These are phyloP conservation scores for Cairneyella variabilis DNA, from an alignment of 495 filamentous ascomycete genomes.

Conservation along the genomic window DNA sequence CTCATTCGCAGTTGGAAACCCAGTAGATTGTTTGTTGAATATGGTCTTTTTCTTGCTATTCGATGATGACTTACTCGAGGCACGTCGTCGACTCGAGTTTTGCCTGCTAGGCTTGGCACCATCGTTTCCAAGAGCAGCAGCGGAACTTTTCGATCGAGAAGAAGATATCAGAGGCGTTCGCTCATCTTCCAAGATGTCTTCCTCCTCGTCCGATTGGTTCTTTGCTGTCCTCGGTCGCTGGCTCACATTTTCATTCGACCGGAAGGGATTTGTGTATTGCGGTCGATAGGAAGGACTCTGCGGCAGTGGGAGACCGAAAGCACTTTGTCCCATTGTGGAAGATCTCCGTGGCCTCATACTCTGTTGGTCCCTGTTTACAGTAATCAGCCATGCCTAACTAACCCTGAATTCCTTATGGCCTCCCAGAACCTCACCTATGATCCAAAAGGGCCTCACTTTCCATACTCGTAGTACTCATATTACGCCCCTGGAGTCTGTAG, in stretches of 20 bases:
- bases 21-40: slow-evolving; percentile 27
- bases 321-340: slow-evolving; percentile 38
- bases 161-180: slow-evolving; percentile 54
- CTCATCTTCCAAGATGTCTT: slow-evolving; percentile 45
- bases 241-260: slow-evolving; percentile 23
- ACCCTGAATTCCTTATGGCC: too few relatives aligned
- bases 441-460: slow-evolving; percentile 79
- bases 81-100: slow-evolving; percentile 29
- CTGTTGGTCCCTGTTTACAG: slow-evolving; percentile 56
- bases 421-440: slow-evolving; percentile 59
- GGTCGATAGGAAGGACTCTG: slow-evolving; percentile 31
- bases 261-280: slow-evolving; percentile 30
- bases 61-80: slow-evolving; percentile 31
- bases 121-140: slow-evolving; percentile 13
- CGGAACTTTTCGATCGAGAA: slow-evolving; percentile 25
- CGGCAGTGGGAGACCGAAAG: slow-evolving; percentile 31
- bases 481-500: slow-evolving; percentile 53
- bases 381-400: slow-evolving; percentile 7
- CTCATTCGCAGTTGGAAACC: slow-evolving; percentile 31
- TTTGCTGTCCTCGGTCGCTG: slow-evolving; percentile 15
- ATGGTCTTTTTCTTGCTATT: slow-evolving; percentile 35
- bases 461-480: slow-evolving; percentile 73
- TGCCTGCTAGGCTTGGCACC: slow-evolving; percentile 9
- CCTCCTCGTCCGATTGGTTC: slow-evolving; percentile 37
- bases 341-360: slow-evolving; percentile 64